Evolutionary conservation across 1,139 yeast species (phyloP).

Genomic region (Candida anutae): DNA sequence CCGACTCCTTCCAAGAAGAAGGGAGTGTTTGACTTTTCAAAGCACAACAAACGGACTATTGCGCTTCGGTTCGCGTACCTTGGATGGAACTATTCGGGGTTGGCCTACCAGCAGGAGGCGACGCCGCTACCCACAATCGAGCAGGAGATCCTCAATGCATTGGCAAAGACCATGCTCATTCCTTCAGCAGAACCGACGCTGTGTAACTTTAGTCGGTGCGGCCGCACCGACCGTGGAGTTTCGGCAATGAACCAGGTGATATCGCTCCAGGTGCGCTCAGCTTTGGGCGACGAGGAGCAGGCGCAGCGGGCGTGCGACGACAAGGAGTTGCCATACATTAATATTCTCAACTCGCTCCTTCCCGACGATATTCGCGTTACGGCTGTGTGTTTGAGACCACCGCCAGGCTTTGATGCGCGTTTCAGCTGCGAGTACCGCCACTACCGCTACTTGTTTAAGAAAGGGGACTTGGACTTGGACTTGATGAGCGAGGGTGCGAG

Average conservation of each 20-base stretch:
- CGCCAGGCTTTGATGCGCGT: constrained; percentile 79
- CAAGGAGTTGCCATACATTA: constrained; percentile 68
- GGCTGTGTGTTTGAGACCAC: constrained; percentile 76
- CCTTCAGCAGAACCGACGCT: constrained; percentile 53
- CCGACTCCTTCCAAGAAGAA: neutral
- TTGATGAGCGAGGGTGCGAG: constrained; percentile 66
- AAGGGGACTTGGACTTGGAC: constrained; percentile 49
- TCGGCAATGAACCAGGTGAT: constrained; percentile 96
- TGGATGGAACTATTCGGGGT: constrained; percentile 92
- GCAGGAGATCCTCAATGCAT: constrained; percentile 61
- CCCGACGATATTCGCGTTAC: constrained; percentile 84
- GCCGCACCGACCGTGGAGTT: constrained; percentile 94
- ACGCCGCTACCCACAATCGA: constrained; percentile 88
- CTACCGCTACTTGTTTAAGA: constrained; percentile 70
- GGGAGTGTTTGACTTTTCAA: constrained; percentile 53
- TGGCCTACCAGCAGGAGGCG: constrained; percentile 69
- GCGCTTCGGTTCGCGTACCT: constrained; percentile 80
- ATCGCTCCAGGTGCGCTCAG: constrained; percentile 68
- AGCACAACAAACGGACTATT: constrained; percentile 58
- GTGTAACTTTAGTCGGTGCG: constrained; percentile 80
- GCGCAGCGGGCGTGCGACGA: constrained; percentile 45
- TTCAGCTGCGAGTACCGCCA: constrained; percentile 82
- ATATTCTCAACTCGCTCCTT: constrained; percentile 64
- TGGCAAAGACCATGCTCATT: constrained; percentile 60
- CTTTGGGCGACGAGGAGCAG: constrained; percentile 51